phyloP scores from a whole-genome alignment of 768 basidiomycete genomes.

The Nidularia pulvinata region DNA sequence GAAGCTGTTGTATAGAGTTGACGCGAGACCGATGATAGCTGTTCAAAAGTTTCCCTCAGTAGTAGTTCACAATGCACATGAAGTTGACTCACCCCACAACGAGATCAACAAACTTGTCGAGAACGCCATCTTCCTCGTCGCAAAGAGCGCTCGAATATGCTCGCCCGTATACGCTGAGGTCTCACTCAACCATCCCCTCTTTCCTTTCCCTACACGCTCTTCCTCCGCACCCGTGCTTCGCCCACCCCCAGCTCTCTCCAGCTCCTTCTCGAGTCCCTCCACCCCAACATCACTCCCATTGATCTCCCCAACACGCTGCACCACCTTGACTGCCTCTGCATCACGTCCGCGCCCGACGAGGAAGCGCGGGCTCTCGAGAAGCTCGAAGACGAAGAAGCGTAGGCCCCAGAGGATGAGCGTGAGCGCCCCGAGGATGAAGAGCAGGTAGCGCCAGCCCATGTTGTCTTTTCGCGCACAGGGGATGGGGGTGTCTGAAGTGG shows the following conservation, averaged over 20 bases:
- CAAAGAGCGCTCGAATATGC: conserved; percentile 62
- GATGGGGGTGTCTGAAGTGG: conserved; percentile 9
- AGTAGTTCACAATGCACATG: too few species aligned
- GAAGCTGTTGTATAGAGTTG: conserved; percentile 63
- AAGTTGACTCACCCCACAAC: conserved; percentile 33
- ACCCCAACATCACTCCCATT: conserved; percentile 58
- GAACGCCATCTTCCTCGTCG: conserved; percentile 62
- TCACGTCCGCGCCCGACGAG: conserved; percentile 70
- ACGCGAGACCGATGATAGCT: conserved; percentile 77
- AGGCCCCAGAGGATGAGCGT: conserved; percentile 63
- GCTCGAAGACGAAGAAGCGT: conserved; percentile 66
- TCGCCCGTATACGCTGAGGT: conserved; percentile 26
- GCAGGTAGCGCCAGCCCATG: conserved; percentile 75
- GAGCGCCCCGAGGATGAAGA: conserved; percentile 71
- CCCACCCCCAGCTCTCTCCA: too few species aligned
- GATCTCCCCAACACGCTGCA: conserved; percentile 59
- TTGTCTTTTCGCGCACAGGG: conserved; percentile 51
- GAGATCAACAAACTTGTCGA: conserved; percentile 64
- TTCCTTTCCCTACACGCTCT: conserved; percentile 3
- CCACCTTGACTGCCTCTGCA: conserved; percentile 58
- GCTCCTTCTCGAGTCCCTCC: conserved; percentile 38
- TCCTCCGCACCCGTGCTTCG: conserved; percentile 7
- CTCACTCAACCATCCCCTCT: conserved; percentile 24
- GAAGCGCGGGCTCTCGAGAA: conserved; percentile 73
- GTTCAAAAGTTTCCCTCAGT: too few species aligned